Base-by-base conservation (phyloP, 2,329 filamentous ascomycete species). In the Verticillium albo-atrum region DNA sequence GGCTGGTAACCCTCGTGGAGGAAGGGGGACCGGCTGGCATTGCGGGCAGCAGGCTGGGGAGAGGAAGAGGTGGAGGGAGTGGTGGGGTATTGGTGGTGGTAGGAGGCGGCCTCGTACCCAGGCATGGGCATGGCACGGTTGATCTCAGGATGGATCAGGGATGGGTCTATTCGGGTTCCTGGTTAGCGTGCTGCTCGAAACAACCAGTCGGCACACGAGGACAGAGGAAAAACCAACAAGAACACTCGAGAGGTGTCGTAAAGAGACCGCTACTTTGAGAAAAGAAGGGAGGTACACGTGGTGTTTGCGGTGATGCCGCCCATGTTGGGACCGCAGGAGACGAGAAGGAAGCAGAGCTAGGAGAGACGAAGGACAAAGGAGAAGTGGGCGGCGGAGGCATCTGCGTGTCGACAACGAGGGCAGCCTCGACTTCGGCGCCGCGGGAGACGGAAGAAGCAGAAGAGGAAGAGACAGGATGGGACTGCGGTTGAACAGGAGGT, bases 21-120 rank as follows among this genome's bases (percentile, higher is more conserved):
- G 68, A 87, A 89, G 3, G 89, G 89, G n/a, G 89, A 91, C 15
- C 84, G 80, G 69, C 82, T 86, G 62, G 80, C 82, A 58, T 77
- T 79, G 67, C 85, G 78, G 67, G 77, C 72, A 71, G 71, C 74
- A 67, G 64, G 78, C 75, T 77, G 81, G 28, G 77, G 82, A 35
- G 75, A 81, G 17, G 84, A 81, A 14, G 86, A 85, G 56, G 84
- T 79, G n/a, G 84, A 84, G 4, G 89, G 88, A 2, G 89, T 91
- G 51, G 83, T 77, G 51, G 85, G 82, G 70, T 82, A 85, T 73
- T 73, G 57, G 53, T 78, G 77, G 57, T 80, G 79, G 67, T 78
- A 84, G 63, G 74, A 84, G 63, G 74, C 72, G 32, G 71, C 71
- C 28, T 85, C 81, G 65, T 79, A 84, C 20, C 75, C 71, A 28